phyloP scores from a whole-genome alignment of 78 protist species.

The Cavenderia fasciculata region DNA sequence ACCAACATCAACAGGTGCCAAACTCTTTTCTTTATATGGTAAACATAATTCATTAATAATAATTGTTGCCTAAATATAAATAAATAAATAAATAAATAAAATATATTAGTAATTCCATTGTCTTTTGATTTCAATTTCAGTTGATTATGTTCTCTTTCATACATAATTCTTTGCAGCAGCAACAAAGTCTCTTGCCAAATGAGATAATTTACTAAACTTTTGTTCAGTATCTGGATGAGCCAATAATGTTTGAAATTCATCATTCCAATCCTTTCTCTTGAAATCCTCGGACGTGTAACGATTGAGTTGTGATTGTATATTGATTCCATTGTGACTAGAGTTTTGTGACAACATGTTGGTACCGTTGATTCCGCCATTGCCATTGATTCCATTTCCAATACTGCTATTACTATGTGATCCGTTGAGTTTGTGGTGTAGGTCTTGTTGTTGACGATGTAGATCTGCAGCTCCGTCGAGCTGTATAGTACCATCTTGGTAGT shows the following conservation, averaged over 20 bases:
- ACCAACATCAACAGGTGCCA: conserved; percentile 68
- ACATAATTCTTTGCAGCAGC: conserved; percentile 65
- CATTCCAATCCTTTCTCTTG: conserved; percentile 65
- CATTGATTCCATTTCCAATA: background rate
- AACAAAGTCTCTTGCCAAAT: conserved; percentile 83
- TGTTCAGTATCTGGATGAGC: conserved; percentile 31
- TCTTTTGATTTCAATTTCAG: background rate
- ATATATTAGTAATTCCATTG: background rate
- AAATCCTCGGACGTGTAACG: conserved; percentile 40
- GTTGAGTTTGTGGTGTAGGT: background rate
- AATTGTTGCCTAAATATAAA: conserved; percentile 28
- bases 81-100: background rate
- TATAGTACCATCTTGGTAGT: background rate
- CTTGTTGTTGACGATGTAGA: background rate
- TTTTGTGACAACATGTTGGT: background rate
- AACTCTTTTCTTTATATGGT: conserved; percentile 75
- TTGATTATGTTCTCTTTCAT: background rate
- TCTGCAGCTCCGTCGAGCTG: background rate
- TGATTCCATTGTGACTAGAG: background rate
- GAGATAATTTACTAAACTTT: conserved; percentile 67
- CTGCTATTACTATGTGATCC: background rate
- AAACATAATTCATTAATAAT: conserved; percentile 78
- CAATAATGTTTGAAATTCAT: conserved; percentile 50
- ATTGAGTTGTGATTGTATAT: conserved; percentile 51
- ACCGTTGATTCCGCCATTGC: background rate